Base-by-base conservation (phyloP, 495 filamentous ascomycete genomes). In the Aeminium ludgeri region DNA sequence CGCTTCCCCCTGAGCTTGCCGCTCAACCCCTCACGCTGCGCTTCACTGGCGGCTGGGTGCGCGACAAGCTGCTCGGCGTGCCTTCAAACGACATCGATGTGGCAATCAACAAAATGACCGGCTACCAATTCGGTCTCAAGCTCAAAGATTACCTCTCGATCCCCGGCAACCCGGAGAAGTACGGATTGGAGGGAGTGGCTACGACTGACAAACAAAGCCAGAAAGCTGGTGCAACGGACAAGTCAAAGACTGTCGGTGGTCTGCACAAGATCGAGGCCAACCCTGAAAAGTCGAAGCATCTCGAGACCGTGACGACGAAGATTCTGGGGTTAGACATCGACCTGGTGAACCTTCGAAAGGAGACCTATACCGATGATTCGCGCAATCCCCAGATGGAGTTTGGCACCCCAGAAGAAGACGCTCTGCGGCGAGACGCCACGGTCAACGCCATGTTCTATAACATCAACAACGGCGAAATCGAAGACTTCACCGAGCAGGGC, bases 371-470 rank as follows among this genome's bases (percentile, higher is more conserved):
- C 1, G 72, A 80, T 7, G 76, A 85, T 16, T 94, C 83, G 55
- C 72, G 89, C 13, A 92, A 86, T 53, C 89, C 89, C 0, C 68
- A 79, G 48, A 83, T 96, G 73, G 82, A 93, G 54, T 95, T 95
- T 56, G 89, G 89, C 2, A 91, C 83, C 0, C 75, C 87, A 10
- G 69, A 78, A 45, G 84, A 97, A 57, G 89, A 97, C 57, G 86
- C 91, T 4, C 44, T 86, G 43, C 74, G 89, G 18, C 72, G 89
- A 36, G 89, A 97, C 65, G 85, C 91, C 10, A 94, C 86, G 2
- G 71, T 97, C 43, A 97, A 97, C 55, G 86, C 89, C 18, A 67
- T 97, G 37, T 97, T 97, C 61, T 97, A 92, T 57, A 96, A 96
- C 47, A 64, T 97, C 7, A 77, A 86, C 38, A 76, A 69, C 15